Evolutionary conservation across 495 filamentous ascomycete genomes (phyloP), one percentile per base, ranked within the genome.

Genomic region (Rhypophila decipiens): DNA sequence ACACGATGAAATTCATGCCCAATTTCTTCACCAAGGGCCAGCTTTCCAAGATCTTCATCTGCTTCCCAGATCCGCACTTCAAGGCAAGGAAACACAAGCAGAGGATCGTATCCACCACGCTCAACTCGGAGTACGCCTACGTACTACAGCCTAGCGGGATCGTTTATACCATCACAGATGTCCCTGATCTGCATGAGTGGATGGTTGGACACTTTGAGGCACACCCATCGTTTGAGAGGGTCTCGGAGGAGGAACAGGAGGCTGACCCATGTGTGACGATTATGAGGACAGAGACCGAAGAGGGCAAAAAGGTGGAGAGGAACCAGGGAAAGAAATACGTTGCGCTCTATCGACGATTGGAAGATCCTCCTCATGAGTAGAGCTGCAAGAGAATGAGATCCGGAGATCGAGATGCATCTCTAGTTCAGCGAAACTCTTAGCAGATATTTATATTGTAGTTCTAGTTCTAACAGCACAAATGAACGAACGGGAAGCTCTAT

Each of bases 61-160:
- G 93, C 71, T 98, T 98, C 68, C 93, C 93, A 0, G 93, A 98
- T 60, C 93, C 93, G 51, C 93, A 98, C 64, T 98, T 98, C 74
- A 98, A 98, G 71, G 79, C 85, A 20, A 81, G 91, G 42, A 98
- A 98, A 69, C 94, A 96, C 68, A 98, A 97, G 67, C 88, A 89
- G 46, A 72, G 93, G 5, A 98, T 98, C 58, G 84, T 98, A 19
- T 88, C 86, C n/a, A 74, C 85, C 40, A 87, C 85, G 4, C 70
- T 98, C 47, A 87, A 86, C 56, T 85, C 87, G 0, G 93, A 98
- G 66, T 98, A 98, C 65, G 93, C 93, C 1, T 98, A 87, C 60
- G 85, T 86, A 8, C 56, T 98, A 51, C 72, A 74, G 40, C 89
- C 89, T 0, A 88, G 88, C 4, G 93, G 93, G 2, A 73, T 90